Percentiles rank a stretch among this genome's conserved stretches.
phyloP scores from a whole-genome alignment of 2,329 filamentous ascomycete genomes.

The Aspergillus ibericus region DNA sequence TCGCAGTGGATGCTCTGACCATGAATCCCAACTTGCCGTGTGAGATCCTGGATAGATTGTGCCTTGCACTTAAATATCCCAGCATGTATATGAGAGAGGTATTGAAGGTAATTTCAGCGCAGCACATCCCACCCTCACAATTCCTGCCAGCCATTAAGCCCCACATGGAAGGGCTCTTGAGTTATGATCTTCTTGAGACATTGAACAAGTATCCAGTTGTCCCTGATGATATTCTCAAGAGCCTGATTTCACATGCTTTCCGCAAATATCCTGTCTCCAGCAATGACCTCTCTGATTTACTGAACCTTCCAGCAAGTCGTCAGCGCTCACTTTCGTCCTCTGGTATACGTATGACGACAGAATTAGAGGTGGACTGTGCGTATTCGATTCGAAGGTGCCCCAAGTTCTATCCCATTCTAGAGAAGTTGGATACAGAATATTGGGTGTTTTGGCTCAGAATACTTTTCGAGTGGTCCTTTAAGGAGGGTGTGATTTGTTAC shows the following conservation, averaged over 20 bases:
- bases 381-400: no score
- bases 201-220: not conserved
- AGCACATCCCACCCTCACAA: not conserved
- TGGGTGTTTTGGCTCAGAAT: not conserved
- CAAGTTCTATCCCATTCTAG: not conserved
- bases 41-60: not conserved
- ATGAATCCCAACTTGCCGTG: not conserved
- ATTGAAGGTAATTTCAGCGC: not conserved
- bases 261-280: no score
- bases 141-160: not conserved
- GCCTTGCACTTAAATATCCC: not conserved
- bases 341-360: no score
- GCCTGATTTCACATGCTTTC: not conserved
- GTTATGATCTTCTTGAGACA: not conserved
- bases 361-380: no score
- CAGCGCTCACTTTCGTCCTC: no score
- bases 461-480: not conserved
- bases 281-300: not conserved
- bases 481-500: not conserved
- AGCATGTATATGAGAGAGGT: not conserved
- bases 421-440: not conserved
- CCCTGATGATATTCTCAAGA: not conserved
- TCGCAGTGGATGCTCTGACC: not conserved
- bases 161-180: not conserved
- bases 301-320: not conserved